These are phyloP conservation scores for Sabuloglossum arenarium DNA, from an alignment of 495 filamentous ascomycete genomes.

Conservation along the genomic window DNA sequence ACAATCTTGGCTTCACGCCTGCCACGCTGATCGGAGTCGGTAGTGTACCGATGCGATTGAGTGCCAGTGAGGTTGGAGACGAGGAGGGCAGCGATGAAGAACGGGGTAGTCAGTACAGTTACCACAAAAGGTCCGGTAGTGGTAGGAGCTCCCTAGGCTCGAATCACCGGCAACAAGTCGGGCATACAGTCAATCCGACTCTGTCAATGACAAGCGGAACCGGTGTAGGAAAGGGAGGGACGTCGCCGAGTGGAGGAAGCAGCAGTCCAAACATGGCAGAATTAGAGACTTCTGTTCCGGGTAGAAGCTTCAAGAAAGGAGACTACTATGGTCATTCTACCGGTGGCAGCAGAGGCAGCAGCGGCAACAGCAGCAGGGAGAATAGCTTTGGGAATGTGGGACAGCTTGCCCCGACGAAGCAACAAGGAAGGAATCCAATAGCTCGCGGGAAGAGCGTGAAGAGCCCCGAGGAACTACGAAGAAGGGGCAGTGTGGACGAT, in stretches of 20 bases:
- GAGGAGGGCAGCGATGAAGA: conserved; percentile 61
- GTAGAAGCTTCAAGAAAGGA: conserved; percentile 11
- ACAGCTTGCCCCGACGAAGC: conserved; percentile 27
- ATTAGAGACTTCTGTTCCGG: conserved; percentile 29
- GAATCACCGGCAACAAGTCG: conserved; percentile 28
- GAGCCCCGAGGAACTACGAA: conserved; percentile 51
- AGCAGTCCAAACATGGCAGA: conserved; percentile 22
- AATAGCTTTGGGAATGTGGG: conserved; percentile 33
- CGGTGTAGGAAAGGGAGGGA: conserved; percentile 48
- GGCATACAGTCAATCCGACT: conserved; percentile 19
- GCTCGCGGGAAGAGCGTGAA: conserved; percentile 35
- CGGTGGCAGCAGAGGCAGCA: conserved; percentile 26
- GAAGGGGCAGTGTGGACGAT: conserved; percentile 88
- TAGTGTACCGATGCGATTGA: conserved; percentile 73
- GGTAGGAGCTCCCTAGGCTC: conserved; percentile 62
- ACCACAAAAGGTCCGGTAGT: conserved; percentile 56
- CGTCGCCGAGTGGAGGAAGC: conserved; percentile 26
- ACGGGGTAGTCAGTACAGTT: conserved; percentile 25
- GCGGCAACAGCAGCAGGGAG: conserved; percentile 32
- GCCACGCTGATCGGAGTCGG: conserved; percentile 56
- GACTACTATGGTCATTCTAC: conserved; percentile 19
- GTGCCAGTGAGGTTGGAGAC: conserved; percentile 84
- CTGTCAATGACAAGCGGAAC: conserved; percentile 14
- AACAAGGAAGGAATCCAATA: conserved; percentile 16
- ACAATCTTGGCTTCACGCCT: conserved; percentile 39